Conservation (phyloP, 2,329 filamentous ascomycete species). For the Colletotrichum salicis region DNA sequence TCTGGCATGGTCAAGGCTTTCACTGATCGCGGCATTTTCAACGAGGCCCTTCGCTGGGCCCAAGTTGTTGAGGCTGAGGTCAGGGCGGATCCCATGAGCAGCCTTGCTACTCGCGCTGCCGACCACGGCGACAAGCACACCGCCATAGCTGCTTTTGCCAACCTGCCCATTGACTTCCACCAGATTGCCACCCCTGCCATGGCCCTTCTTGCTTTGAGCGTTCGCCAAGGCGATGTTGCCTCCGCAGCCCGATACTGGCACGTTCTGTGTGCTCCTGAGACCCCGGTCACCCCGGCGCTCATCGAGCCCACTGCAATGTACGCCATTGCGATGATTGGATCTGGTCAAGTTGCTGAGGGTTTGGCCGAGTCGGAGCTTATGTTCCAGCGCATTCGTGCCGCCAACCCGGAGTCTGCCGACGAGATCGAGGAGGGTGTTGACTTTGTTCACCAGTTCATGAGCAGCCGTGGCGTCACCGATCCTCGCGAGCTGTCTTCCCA, state of each 20-base stretch:
- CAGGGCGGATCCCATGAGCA: slow-evolving; percentile 72
- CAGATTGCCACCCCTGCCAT: slow-evolving; percentile 71
- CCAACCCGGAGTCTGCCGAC: slow-evolving; percentile 70
- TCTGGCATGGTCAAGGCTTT: slow-evolving; percentile 84
- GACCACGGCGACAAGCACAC: slow-evolving; percentile 78
- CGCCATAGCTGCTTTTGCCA: slow-evolving; percentile 74
- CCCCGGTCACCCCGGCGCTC: slow-evolving; percentile 70
- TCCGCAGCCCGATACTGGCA: slow-evolving; percentile 85
- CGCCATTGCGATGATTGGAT: slow-evolving; percentile 85
- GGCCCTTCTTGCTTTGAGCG: slow-evolving; percentile 86
- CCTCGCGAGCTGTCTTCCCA: slow-evolving; percentile 64
- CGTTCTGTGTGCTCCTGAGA: slow-evolving; percentile 71
- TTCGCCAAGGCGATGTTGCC: slow-evolving; percentile 83
- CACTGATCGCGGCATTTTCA: slow-evolving; percentile 75
- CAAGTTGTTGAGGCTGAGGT: slow-evolving; percentile 69
- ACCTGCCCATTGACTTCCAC: slow-evolving; percentile 62
- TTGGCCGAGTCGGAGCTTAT: slow-evolving; percentile 83
- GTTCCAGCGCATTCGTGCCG: slow-evolving; percentile 82
- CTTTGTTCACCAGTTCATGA: slow-evolving; percentile 71
- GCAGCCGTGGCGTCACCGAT: slow-evolving; percentile 63
- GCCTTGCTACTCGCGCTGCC: slow-evolving; percentile 81
- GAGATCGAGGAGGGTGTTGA: slow-evolving; percentile 90
- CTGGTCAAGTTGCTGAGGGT: slow-evolving; percentile 85
- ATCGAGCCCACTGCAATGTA: slow-evolving; percentile 94
- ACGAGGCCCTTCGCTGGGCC: slow-evolving; percentile 80